phyloP scores from a whole-genome alignment of 768 basidiomycete species.

The Boletus subcaerulescens region DNA sequence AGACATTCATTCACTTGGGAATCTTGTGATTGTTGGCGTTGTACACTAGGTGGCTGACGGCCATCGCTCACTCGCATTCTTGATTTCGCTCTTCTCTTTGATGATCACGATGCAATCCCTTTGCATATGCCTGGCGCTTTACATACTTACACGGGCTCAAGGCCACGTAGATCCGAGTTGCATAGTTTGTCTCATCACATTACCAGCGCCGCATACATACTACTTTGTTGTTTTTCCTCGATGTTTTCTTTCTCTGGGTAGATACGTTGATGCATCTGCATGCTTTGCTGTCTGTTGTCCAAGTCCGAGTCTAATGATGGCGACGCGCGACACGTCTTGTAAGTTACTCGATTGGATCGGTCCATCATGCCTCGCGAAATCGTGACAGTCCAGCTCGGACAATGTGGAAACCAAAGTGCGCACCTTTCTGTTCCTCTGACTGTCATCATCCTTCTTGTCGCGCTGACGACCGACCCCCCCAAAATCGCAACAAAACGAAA shows the following conservation, averaged over 20 bases:
- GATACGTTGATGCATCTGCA: conserved; percentile 19
- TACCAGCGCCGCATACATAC: conserved; percentile 22
- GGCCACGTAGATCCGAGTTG: conserved; percentile 30
- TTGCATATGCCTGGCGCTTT: conserved; percentile 16
- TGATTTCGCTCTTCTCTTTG: conserved; percentile 5
- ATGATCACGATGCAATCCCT: conserved; percentile 13
- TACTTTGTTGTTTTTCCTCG: conserved; percentile 19
- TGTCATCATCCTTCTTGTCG: too few relatives aligned
- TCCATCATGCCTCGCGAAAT: conserved; percentile 74
- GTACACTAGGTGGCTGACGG: conserved; percentile 30
- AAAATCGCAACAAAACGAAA: too few relatives aligned
- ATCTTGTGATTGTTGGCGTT: conserved; percentile 17
- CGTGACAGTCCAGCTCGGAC: conserved; percentile 81
- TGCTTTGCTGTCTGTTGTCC: conserved; percentile 10
- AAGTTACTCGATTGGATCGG: background rate
- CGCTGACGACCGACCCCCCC: too few relatives aligned
- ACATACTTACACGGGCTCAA: conserved; percentile 35
- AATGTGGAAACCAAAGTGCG: conserved; percentile 91
- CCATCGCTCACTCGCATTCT: conserved; percentile 16
- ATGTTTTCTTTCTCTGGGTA: conserved; percentile 13
- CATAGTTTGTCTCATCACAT: conserved; percentile 17
- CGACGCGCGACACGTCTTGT: conserved; percentile 2
- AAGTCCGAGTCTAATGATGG: background rate
- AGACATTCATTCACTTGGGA: conserved; percentile 11
- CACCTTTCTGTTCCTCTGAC: background rate